Evolutionary conservation across 139 green algal species (phyloP).

Genomic region (Eudorina sp.): DNA sequence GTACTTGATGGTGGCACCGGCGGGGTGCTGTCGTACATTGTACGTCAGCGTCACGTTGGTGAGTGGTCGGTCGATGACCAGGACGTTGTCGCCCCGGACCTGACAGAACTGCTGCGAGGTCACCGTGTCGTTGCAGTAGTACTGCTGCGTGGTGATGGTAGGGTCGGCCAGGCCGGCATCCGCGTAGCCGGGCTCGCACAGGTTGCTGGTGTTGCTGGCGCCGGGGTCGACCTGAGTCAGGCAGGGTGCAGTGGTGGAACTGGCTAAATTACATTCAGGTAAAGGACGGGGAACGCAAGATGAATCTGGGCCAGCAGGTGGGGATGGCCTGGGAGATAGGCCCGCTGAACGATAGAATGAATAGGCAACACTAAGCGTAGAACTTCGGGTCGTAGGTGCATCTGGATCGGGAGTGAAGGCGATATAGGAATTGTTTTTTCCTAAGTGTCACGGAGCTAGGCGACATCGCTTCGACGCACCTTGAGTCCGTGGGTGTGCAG

Average conservation of each 20-base stretch:
- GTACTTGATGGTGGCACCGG: constrained; percentile 15
- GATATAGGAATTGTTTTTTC: no score
- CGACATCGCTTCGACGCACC: no score
- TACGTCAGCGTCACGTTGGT: background rate
- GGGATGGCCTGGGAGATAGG: no score
- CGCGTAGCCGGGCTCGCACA: background rate
- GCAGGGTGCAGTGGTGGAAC: no score
- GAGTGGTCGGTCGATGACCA: background rate
- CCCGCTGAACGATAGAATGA: no score
- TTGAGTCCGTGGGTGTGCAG: constrained; percentile 44
- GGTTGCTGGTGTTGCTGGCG: background rate
- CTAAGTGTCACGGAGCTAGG: no score
- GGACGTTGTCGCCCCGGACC: constrained; percentile 10
- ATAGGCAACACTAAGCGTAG: no score
- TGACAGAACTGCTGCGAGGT: background rate
- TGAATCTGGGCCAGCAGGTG: no score
- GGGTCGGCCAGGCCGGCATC: background rate
- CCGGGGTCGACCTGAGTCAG: constrained; percentile 33
- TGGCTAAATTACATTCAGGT: no score
- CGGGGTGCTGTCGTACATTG: background rate
- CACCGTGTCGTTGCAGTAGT: background rate
- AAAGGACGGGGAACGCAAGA: no score
- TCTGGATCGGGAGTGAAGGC: no score
- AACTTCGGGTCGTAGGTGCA: no score
- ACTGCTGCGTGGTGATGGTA: background rate